Evolutionary conservation across 2,329 filamentous ascomycete genomes (phyloP).

Genomic region (Xylariaceae sp.): DNA sequence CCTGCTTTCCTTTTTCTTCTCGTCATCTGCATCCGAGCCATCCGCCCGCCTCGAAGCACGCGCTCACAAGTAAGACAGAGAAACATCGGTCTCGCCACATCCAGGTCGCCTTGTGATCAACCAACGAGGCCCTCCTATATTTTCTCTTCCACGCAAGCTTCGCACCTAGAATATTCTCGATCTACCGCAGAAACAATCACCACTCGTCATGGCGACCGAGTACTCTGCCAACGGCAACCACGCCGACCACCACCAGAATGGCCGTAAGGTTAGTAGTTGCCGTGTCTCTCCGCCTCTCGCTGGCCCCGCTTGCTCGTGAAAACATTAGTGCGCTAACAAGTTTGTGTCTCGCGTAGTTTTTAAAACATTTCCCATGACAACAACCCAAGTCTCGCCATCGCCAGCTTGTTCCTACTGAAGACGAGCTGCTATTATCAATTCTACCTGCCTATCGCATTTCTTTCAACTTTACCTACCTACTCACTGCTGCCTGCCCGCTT

Average conservation of each 20-base stretch:
- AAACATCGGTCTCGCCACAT: background rate
- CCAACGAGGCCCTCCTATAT: background rate
- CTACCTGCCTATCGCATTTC: too few species aligned
- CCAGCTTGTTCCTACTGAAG: background rate
- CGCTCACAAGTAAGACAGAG: conserved; percentile 20
- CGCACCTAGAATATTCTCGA: background rate
- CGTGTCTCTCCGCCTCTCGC: background rate
- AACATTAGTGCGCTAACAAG: conserved; percentile 29
- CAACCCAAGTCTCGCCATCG: background rate
- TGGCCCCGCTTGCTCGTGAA: conserved; percentile 11
- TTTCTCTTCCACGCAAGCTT: conserved; percentile 5
- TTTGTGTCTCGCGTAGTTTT: conserved; percentile 30
- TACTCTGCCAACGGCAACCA: conserved; percentile 44
- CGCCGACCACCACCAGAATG: conserved; percentile 45
- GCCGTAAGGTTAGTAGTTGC: conserved; percentile 46
- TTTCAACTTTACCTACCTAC: background rate
- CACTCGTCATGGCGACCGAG: conserved; percentile 38
- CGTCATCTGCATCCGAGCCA: background rate
- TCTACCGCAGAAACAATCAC: background rate
- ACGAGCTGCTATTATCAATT: too few species aligned
- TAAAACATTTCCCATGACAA: conserved; percentile 13
- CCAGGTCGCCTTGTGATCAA: background rate
- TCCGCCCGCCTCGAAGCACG: background rate
- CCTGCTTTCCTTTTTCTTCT: background rate
- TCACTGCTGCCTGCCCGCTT: background rate